Percentiles rank a stretch among this genome's conserved stretches.
Conservation (phyloP, 306 rosid genomes). For the Hippophae gyantsensis region DNA sequence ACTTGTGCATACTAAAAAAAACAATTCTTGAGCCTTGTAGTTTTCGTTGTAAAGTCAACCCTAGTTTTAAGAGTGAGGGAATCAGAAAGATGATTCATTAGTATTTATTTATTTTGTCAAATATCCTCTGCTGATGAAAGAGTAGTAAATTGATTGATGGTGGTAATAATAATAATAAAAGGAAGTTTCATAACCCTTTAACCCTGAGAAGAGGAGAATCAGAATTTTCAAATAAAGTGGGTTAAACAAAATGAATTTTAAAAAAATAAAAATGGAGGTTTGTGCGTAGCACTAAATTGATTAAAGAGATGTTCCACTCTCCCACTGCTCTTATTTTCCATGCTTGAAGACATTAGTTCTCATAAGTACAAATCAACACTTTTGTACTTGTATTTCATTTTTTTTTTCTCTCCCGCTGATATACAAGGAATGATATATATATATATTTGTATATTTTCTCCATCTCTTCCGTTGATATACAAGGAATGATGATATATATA, state of each 20-base stretch:
- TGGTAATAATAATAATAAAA: no score
- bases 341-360: background rate
- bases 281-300: background rate
- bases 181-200: no score
- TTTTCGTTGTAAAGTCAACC: slow-evolving; percentile 42
- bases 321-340: background rate
- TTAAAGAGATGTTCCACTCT: background rate
- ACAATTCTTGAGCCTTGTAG: slow-evolving; percentile 16
- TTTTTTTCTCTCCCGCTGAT: no score
- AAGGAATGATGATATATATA: no score
- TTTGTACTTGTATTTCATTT: no score
- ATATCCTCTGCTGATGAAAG: slow-evolving; percentile 5
- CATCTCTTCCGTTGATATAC: no score
- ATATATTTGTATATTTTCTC: no score
- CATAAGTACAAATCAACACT: no score
- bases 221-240: background rate
- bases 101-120: background rate
- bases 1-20: slow-evolving; percentile 5
- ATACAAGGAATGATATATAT: no score
- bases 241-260: background rate
- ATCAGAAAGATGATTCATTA: slow-evolving; percentile 10
- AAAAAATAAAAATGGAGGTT: background rate
- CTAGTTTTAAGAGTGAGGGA: background rate
- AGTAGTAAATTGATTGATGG: background rate
- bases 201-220: background rate